These are phyloP conservation scores for Hypoxylon sp. DNA, from an alignment of 2,329 filamentous ascomycete species.

Conservation along the genomic window DNA sequence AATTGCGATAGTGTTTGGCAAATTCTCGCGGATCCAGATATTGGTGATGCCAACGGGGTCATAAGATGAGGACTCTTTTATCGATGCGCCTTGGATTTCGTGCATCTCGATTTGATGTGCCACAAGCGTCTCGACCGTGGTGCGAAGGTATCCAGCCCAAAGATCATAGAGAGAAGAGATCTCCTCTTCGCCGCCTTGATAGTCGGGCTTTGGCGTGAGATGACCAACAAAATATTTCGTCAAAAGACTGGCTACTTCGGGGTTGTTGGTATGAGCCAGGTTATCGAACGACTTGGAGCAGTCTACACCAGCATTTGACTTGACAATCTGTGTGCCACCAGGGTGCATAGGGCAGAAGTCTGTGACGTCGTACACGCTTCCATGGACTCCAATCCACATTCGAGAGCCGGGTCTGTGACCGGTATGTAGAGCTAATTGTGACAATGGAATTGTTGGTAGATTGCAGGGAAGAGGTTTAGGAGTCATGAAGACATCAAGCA, in stretches of 20 bases:
- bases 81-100: slow-evolving; percentile 60
- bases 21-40: slow-evolving; percentile 51
- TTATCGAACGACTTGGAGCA: slow-evolving; percentile 68
- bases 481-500: slow-evolving; percentile 72
- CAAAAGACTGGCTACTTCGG: slow-evolving; percentile 66
- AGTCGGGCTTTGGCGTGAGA: slow-evolving; percentile 65
- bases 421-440: slow-evolving; percentile 65
- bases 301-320: slow-evolving; percentile 69
- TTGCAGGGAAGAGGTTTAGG: slow-evolving; percentile 67
- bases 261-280: slow-evolving; percentile 69
- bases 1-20: slow-evolving; percentile 66
- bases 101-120: slow-evolving; percentile 69
- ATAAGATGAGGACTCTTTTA: slow-evolving; percentile 56
- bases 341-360: slow-evolving; percentile 69
- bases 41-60: slow-evolving; percentile 55
- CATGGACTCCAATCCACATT: slow-evolving; percentile 69
- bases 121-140: slow-evolving; percentile 66
- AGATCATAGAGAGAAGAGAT: slow-evolving; percentile 64
- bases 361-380: slow-evolving; percentile 68
- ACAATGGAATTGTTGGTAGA: slow-evolving; percentile 65
- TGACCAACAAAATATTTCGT: slow-evolving; percentile 70
- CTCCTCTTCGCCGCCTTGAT: slow-evolving; percentile 59
- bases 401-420: slow-evolving; percentile 63
- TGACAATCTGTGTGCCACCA: slow-evolving; percentile 67
- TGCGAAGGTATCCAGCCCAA: slow-evolving; percentile 66